phyloP scores from a whole-genome alignment of 805 yeast genomes.

The Ogataea allantospora region DNA sequence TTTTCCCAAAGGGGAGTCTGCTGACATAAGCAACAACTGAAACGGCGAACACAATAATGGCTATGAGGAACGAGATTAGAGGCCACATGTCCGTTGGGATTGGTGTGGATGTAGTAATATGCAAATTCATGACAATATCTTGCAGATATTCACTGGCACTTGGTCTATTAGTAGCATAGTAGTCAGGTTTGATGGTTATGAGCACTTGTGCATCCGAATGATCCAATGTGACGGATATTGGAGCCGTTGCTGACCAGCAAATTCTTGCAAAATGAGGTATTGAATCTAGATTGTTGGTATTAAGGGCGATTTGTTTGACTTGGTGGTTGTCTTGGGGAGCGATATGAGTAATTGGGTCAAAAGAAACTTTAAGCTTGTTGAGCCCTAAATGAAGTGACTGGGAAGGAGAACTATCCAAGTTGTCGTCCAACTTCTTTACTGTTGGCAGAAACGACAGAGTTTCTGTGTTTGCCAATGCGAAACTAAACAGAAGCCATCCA shows the following conservation, averaged over 20 bases:
- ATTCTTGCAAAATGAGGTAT: conserved; percentile 9
- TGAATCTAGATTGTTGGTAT: background rate
- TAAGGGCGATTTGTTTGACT: background rate
- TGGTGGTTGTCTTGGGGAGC: conserved; percentile 16
- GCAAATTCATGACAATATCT: conserved; percentile 17
- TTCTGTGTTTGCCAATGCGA: conserved; percentile 23
- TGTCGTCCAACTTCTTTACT: background rate
- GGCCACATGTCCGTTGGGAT: conserved; percentile 14
- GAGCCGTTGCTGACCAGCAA: conserved; percentile 31
- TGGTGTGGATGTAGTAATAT: conserved; percentile 10
- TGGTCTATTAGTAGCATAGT: conserved; percentile 18
- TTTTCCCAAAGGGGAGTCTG: conserved; percentile 7
- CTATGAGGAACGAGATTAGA: conserved; percentile 9
- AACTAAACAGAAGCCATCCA: background rate
- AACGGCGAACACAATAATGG: conserved; percentile 9
- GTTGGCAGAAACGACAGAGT: conserved; percentile 13
- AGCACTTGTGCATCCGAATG: conserved; percentile 3
- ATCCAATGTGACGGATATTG: conserved; percentile 18
- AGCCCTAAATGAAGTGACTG: conserved; percentile 3
- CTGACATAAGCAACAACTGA: conserved; percentile 6
- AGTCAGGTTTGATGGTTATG: conserved; percentile 19
- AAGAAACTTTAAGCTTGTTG: conserved; percentile 8
- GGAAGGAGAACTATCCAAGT: background rate
- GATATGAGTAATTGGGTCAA: conserved; percentile 12
- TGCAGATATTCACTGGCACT: conserved; percentile 10